These are phyloP conservation scores for Blastobotrys malaysiensis DNA, from an alignment of 1,139 yeast species.

Conservation along the genomic window DNA sequence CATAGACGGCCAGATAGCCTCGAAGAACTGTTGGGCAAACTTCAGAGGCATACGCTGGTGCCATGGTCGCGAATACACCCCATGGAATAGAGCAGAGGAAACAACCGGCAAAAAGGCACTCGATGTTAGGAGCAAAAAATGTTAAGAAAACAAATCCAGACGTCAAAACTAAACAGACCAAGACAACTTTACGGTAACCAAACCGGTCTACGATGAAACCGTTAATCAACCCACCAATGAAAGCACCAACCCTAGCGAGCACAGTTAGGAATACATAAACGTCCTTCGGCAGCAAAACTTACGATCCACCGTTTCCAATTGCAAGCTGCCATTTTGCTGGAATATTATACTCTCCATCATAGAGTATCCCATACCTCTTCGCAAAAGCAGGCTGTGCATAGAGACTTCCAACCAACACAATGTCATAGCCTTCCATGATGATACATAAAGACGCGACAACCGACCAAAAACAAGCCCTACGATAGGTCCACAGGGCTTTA, in stretches of 20 bases:
- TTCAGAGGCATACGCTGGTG: conserved; percentile 42
- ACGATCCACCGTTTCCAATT: conserved; percentile 14
- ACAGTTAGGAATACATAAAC: conserved; percentile 17
- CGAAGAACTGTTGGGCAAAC: conserved; percentile 42
- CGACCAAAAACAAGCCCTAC: conserved; percentile 41
- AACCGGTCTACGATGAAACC: conserved; percentile 36
- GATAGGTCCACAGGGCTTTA: conserved; percentile 38
- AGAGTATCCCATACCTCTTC: conserved; percentile 35
- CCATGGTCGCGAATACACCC: conserved; percentile 42
- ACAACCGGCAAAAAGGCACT: conserved; percentile 38
- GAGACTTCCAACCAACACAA: conserved; percentile 34
- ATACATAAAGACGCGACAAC: conserved; percentile 37
- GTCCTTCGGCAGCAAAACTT: conserved; percentile 33
- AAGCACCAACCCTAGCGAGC: conserved; percentile 27
- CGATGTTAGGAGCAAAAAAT: conserved; percentile 38
- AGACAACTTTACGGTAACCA: conserved; percentile 44
- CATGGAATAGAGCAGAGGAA: conserved; percentile 41
- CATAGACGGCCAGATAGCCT: conserved; percentile 38
- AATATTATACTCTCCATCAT: conserved; percentile 7
- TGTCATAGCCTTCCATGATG: conserved; percentile 46
- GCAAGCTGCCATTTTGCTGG: conserved; percentile 14
- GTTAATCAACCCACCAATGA: conserved; percentile 34
- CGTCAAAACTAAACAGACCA: conserved; percentile 21
- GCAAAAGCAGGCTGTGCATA: conserved; percentile 40
- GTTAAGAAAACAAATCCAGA: conserved; percentile 37